Evolutionary conservation across 306 rosid species (phyloP).

Genomic region (Nissolia schottii): DNA sequence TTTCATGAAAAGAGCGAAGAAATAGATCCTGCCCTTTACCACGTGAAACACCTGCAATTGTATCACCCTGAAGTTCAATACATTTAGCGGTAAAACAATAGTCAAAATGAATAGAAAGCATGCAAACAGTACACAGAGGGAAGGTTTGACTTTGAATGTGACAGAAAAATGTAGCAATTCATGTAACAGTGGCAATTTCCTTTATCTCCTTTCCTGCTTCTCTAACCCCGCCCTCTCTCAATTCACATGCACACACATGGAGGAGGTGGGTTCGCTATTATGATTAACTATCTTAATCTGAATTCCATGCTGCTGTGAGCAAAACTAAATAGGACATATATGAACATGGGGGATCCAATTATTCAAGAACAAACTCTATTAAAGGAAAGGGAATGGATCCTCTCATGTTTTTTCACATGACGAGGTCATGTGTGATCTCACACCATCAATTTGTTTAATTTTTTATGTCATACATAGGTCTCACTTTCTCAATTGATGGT

Average conservation of each 20-base stretch:
- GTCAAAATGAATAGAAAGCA: conserved; percentile 1
- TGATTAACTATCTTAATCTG: background rate
- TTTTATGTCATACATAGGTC: too few relatives aligned
- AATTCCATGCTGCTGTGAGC: background rate
- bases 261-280: background rate
- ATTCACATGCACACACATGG: background rate
- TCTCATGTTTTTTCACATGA: too few relatives aligned
- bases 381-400: too few relatives aligned
- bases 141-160: conserved; percentile 8
- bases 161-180: background rate
- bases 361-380: background rate
- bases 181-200: background rate
- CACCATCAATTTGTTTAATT: too few relatives aligned
- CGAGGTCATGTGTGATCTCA: too few relatives aligned
- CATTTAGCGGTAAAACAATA: background rate
- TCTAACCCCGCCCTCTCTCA: background rate
- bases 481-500: too few relatives aligned
- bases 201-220: background rate
- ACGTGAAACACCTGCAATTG: conserved; percentile 80
- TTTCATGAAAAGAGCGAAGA: conserved; percentile 73
- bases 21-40: conserved; percentile 97
- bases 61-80: conserved; percentile 19
- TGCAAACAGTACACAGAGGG: background rate
- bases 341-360: background rate
- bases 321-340: background rate